Conservation (phyloP, 2,329 filamentous ascomycete genomes). For the Microcyclospora tardicrescens region DNA sequence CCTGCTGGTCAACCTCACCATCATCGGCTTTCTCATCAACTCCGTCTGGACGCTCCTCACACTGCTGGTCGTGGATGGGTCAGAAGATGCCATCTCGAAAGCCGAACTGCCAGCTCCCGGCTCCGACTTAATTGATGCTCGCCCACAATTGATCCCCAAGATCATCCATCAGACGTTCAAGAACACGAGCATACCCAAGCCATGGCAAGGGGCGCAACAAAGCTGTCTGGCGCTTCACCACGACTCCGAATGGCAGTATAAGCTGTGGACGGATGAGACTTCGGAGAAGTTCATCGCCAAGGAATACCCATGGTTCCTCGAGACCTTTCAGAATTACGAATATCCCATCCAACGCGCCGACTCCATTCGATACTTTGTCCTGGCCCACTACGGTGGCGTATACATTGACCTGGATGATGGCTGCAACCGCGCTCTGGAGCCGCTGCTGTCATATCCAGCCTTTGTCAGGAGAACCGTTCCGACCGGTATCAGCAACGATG, state of each 20-base stretch:
- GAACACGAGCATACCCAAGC: constrained; percentile 53
- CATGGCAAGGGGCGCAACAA: constrained; percentile 53
- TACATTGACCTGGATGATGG: constrained; percentile 69
- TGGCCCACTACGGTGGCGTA: constrained; percentile 64
- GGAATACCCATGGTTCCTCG: constrained; percentile 58
- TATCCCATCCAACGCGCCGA: constrained; percentile 67
- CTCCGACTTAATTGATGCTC: constrained; percentile 42
- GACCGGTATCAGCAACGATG: constrained; percentile 70
- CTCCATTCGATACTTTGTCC: constrained; percentile 62
- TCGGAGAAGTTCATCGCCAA: constrained; percentile 57
- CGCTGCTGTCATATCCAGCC: constrained; percentile 53
- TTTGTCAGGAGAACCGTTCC: constrained; percentile 60
- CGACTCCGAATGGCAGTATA: constrained; percentile 54
- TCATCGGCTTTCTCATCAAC: constrained; percentile 52
- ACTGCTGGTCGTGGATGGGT: constrained; percentile 55
- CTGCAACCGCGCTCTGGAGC: constrained; percentile 53
- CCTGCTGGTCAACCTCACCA: constrained; percentile 49
- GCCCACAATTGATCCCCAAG: constrained; percentile 54
- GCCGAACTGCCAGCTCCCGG: constrained; percentile 54
- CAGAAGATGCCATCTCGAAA: constrained; percentile 51
- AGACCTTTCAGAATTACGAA: constrained; percentile 59
- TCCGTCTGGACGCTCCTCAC: constrained; percentile 59
- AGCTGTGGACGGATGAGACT: constrained; percentile 65
- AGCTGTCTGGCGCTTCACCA: constrained; percentile 52
- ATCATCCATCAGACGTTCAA: constrained; percentile 69